A percentile compares a stretch with the other conserved stretches of the same genome.
Conservation (phyloP, 345 rosid species). For the Citrus sp. region DNA sequence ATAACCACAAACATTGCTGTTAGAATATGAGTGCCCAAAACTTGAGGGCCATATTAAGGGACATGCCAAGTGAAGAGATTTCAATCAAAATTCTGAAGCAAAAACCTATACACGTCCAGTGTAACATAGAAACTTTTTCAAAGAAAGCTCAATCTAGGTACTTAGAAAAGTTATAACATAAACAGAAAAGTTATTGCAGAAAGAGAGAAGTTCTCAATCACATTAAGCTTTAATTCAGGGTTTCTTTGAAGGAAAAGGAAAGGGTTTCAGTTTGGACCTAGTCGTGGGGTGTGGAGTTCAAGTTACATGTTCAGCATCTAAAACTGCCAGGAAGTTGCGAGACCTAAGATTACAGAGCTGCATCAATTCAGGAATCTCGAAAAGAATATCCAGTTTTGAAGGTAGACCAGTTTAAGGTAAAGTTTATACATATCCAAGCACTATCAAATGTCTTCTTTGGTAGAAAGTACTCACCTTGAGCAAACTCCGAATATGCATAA, state of each 20-base stretch:
- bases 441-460: conserved; percentile 5
- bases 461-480: conserved; percentile 54
- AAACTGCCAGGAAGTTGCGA: neutral
- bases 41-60: neutral
- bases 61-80: neutral
- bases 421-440: neutral
- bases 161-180: neutral
- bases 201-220: neutral
- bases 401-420: neutral
- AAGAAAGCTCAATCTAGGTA: neutral
- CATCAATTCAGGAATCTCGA: neutral
- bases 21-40: neutral
- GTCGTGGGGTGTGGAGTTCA: neutral
- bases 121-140: neutral
- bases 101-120: neutral
- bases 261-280: neutral
- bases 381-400: neutral
- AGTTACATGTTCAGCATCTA: neutral
- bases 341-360: neutral
- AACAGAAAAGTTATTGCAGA: neutral
- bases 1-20: conserved; percentile 5
- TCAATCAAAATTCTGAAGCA: neutral
- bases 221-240: neutral
- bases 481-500: conserved; percentile 80
- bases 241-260: neutral